Conservation (phyloP, 352 stramenopile species). For the Pythium oligandrum region DNA sequence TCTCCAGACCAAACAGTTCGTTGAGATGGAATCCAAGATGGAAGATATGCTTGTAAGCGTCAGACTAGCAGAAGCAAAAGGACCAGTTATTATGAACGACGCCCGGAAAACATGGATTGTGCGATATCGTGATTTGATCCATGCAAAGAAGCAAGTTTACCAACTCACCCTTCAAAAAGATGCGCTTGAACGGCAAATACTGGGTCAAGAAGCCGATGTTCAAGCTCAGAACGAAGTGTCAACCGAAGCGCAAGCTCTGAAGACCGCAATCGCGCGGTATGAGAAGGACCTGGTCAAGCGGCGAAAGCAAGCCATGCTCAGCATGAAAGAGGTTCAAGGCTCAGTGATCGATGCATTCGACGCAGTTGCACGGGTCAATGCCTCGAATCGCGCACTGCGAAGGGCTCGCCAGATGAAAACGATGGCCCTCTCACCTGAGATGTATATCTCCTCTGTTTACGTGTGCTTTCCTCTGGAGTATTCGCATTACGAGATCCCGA, state of each 20-base stretch:
- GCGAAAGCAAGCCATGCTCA: slow-evolving; percentile 22
- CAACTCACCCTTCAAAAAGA: slow-evolving; percentile 9
- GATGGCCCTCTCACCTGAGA: slow-evolving; percentile 12
- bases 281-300: slow-evolving; percentile 34
- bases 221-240: slow-evolving; percentile 2
- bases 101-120: slow-evolving; percentile 24
- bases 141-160: slow-evolving; percentile 16
- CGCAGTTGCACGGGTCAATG: slow-evolving; percentile 8
- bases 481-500: slow-evolving; percentile 6
- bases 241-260: slow-evolving; percentile 16
- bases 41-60: slow-evolving; percentile 26
- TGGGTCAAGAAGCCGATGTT: slow-evolving; percentile 9
- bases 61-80: slow-evolving; percentile 25
- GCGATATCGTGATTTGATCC: slow-evolving; percentile 22
- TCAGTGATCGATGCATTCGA: slow-evolving; percentile 20
- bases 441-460: slow-evolving; percentile 23
- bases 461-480: slow-evolving; percentile 29
- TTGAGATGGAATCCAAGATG: slow-evolving; percentile 22
- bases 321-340: slow-evolving; percentile 24
- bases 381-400: slow-evolving; percentile 3
- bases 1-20: slow-evolving; percentile 17
- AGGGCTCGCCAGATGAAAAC: slow-evolving; percentile 19
- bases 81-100: slow-evolving; percentile 36
- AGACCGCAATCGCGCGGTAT: slow-evolving; percentile 15
- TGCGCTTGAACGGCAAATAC: slow-evolving; percentile 10